phyloP scores from a whole-genome alignment of 805 yeast species.

The Cephaloascus albidus region DNA sequence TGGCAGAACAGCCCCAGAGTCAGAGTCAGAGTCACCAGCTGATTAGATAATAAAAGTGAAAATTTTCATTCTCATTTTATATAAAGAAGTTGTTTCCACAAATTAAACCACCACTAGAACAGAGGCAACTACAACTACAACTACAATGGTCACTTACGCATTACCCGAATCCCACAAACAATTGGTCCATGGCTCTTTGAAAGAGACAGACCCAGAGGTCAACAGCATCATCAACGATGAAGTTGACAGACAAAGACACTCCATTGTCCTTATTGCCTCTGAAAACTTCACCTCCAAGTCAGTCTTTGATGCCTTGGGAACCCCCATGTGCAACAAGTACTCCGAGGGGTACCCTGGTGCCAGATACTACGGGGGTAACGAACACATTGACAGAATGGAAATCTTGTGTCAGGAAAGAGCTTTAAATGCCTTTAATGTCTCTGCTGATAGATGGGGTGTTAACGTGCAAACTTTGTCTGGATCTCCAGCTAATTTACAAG shows the following conservation, averaged over 20 bases:
- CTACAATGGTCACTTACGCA: slow-evolving; percentile 35
- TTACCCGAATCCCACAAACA: slow-evolving; percentile 57
- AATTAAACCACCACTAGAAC: neutral
- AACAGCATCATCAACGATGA: slow-evolving; percentile 68
- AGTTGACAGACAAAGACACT: slow-evolving; percentile 84
- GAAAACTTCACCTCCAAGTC: slow-evolving; percentile 96
- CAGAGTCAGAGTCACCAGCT: neutral
- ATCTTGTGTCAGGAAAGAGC: slow-evolving; percentile 91
- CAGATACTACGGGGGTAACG: slow-evolving; percentile 98
- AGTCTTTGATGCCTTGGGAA: slow-evolving; percentile 92
- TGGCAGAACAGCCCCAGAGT: too few relatives aligned
- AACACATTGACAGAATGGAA: slow-evolving; percentile 92
- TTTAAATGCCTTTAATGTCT: slow-evolving; percentile 73
- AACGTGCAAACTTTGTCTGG: slow-evolving; percentile 96
- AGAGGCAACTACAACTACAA: too few relatives aligned
- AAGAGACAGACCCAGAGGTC: slow-evolving; percentile 73
- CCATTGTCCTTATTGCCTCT: slow-evolving; percentile 89
- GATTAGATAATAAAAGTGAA: neutral
- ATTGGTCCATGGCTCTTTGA: slow-evolving; percentile 52
- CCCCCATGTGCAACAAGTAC: slow-evolving; percentile 97
- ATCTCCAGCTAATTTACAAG: slow-evolving; percentile 96
- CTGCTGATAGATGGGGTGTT: slow-evolving; percentile 90
- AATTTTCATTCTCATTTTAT: neutral
- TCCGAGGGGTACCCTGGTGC: slow-evolving; percentile 99
- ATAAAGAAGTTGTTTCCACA: neutral